Evolutionary conservation across 2,329 filamentous ascomycete genomes (phyloP).

Genomic region (Scytalidium sp.): DNA sequence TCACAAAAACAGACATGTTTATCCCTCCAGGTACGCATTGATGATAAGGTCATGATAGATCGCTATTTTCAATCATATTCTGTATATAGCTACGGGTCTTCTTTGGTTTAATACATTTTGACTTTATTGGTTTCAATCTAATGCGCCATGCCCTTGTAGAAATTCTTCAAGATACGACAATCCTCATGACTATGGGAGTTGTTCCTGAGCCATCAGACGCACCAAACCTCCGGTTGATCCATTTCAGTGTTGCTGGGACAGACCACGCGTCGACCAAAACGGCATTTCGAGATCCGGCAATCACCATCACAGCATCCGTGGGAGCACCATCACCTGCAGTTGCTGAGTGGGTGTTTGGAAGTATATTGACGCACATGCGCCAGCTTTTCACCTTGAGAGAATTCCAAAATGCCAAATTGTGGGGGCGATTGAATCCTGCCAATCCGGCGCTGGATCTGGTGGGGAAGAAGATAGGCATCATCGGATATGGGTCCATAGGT

Average conservation of each 20-base stretch:
- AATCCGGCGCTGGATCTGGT: conserved; percentile 48
- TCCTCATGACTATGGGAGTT: too few species aligned
- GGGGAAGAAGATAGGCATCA: conserved; percentile 52
- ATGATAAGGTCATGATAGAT: too few species aligned
- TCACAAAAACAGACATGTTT: too few species aligned
- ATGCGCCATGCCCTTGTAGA: too few species aligned
- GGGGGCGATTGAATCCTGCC: conserved; percentile 37
- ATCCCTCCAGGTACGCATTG: too few species aligned
- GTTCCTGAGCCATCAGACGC: conserved; percentile 16
- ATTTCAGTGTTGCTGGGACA: conserved; percentile 30
- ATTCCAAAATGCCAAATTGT: conserved; percentile 52
- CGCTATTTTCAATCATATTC: too few species aligned
- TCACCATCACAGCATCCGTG: conserved; percentile 30
- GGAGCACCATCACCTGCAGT: conserved; percentile 52
- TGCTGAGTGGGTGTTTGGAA: conserved; percentile 64
- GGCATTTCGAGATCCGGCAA: conserved; percentile 29
- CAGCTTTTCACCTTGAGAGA: conserved; percentile 52
- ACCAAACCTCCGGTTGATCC: conserved; percentile 32
- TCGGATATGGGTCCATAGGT: conserved; percentile 37
- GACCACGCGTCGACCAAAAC: conserved; percentile 23
- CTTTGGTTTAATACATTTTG: too few species aligned
- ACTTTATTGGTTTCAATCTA: too few species aligned
- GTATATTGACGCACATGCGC: conserved; percentile 55
- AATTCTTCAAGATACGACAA: too few species aligned
- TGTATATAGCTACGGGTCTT: too few species aligned